Conservation (phyloP, 176 grass and related monocot genomes). For the Oropetium thomaeum region DNA sequence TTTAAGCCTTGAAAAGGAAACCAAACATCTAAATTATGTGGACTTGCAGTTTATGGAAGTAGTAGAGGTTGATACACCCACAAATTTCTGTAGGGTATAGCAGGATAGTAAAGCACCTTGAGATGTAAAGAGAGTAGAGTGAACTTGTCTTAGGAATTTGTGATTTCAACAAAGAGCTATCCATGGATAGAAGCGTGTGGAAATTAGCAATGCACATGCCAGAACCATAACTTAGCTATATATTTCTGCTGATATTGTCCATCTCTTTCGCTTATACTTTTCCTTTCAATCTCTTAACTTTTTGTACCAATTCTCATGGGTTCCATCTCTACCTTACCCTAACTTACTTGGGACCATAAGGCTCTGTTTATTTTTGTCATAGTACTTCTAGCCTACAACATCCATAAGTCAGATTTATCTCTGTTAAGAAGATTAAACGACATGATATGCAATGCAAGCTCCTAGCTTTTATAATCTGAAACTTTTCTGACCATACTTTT, state of each 20-base stretch:
- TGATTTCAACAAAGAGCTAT: neutral
- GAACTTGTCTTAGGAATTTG: neutral
- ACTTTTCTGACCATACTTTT: conserved; percentile 1
- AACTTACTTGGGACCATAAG: neutral
- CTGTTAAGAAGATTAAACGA: neutral
- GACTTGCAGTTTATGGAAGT: conserved; percentile 1
- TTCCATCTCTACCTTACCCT: neutral
- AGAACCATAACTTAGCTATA: neutral
- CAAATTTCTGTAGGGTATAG: conserved; percentile 4
- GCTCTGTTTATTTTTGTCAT: neutral
- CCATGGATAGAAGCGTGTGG: no score
- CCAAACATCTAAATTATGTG: neutral
- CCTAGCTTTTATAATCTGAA: conserved; percentile 1
- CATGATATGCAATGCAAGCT: neutral
- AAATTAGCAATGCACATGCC: neutral
- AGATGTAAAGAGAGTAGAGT: neutral
- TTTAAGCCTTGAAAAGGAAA: conserved; percentile 4
- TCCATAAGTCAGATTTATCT: conserved; percentile 10
- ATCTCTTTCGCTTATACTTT: neutral
- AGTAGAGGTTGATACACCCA: conserved; percentile 4
- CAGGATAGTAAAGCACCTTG: neutral
- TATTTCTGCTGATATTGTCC: neutral
- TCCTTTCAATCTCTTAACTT: neutral
- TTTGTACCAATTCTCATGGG: no score
- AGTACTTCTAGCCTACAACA: neutral